Base-by-base conservation (phyloP, 176 grass and related monocot species). In the Thalia dealbata region DNA sequence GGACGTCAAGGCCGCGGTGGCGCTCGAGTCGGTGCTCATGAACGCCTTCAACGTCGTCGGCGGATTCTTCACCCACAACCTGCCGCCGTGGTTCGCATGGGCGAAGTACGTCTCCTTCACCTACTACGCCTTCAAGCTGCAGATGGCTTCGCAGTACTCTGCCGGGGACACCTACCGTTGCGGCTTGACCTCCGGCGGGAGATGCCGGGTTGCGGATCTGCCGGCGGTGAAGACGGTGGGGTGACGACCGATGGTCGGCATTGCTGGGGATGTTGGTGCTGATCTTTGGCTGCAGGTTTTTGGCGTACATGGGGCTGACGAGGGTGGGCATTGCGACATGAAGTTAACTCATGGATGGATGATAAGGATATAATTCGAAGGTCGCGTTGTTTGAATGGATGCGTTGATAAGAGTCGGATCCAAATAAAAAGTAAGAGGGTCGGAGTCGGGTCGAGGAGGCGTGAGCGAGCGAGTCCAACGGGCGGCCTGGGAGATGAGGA, bases 61-160 rank as follows among this genome's bases (percentile, higher is more conserved):
- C 8, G 84, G 84, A 13, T 86, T 58, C 59, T 86, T 73, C 27
- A 68, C 81, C 23, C 68, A 78, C 22, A 61, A 77, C 29, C 51
- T 78, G 10, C 84, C 84, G 3, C 21, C 30, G 27, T 74, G 81
- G 76, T 41, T 86, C 43, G 30, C 15, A 12, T 86, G 84, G 84
- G n/a, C 81, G 38, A 86, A 86, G 64, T 86, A 86, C 42, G 0
- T 81, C 7, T 46, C 72, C 19, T 43, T 67, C 26, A 81, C 61
- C 52, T 86, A 73, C 69, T 80, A 86, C 35, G 46, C 56, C 48
- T 86, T 78, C 74, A 86, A 86, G 44, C 74, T 86, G 15, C 61
- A 73, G 42, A 14, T 86, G 7, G 51, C 30, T 5, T 52, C 73
- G 0, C 84, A 86, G 72, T 86, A 66, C 75, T 72, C 69, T 4